phyloP scores from a whole-genome alignment of 1,139 yeast species.

The Yamadazyma friedrichii region DNA sequence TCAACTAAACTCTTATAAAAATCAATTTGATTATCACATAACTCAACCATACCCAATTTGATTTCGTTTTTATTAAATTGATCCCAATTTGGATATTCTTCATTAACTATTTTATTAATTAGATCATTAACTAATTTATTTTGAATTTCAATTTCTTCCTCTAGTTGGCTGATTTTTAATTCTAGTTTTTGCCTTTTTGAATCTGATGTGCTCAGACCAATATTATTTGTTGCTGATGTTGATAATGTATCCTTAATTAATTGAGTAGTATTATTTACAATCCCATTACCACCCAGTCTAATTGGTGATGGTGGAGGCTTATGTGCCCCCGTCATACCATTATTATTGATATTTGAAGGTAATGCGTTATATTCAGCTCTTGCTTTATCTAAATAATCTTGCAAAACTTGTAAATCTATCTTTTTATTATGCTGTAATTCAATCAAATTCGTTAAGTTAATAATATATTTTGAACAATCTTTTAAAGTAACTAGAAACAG shows the following conservation, averaged over 20 bases:
- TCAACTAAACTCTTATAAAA: conserved; percentile 72
- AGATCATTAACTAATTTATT: conserved; percentile 49
- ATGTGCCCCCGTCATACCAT: too few species aligned
- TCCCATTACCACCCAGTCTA: conserved; percentile 14
- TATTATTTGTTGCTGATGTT: conserved; percentile 42
- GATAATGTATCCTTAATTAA: conserved; percentile 46
- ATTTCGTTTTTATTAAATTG: conserved; percentile 75
- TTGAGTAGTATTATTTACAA: conserved; percentile 46
- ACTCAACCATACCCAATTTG: conserved; percentile 61
- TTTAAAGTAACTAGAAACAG: conserved; percentile 79
- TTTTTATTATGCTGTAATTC: conserved; percentile 89
- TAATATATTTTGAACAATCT: conserved; percentile 84
- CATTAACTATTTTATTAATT: conserved; percentile 70
- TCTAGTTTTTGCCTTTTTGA: conserved; percentile 34
- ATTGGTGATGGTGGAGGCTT: conserved; percentile 38
- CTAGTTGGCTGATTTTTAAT: conserved; percentile 33
- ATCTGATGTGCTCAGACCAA: conserved; percentile 41
- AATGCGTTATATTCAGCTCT: conserved; percentile 50
- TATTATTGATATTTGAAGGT: conserved; percentile 12
- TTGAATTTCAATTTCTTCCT: conserved; percentile 57
- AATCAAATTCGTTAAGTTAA: conserved; percentile 69
- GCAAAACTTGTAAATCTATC: conserved; percentile 82
- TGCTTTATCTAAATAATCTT: conserved; percentile 74
- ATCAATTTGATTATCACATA: conserved; percentile 74
- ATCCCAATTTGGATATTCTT: conserved; percentile 84